Percentiles rank a stretch among this genome's conserved stretches.
These are phyloP conservation scores for Backusella morwellensis DNA, from an alignment of 192 early-diverging fungal genomes.

Conservation along the genomic window DNA sequence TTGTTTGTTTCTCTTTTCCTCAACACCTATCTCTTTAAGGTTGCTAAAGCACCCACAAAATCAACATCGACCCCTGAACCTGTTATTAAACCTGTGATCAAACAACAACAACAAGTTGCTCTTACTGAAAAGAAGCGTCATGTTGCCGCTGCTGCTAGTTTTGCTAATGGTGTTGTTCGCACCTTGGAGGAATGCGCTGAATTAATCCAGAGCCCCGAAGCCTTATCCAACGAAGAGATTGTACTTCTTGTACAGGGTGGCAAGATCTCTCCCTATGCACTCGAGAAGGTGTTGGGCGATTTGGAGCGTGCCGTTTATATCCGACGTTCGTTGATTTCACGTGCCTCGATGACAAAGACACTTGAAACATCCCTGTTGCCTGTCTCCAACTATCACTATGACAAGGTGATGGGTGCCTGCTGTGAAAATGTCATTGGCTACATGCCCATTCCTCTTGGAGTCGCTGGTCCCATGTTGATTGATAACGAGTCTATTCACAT, in stretches of 20 bases:
- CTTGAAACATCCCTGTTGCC: slow-evolving; percentile 71
- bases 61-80: background rate
- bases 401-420: slow-evolving; percentile 85
- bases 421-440: slow-evolving; percentile 97
- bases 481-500: slow-evolving; percentile 81
- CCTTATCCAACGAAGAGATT: slow-evolving; percentile 75
- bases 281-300: slow-evolving; percentile 85
- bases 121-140: background rate
- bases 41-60: slow-evolving; percentile 53
- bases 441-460: slow-evolving; percentile 87
- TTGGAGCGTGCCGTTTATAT: slow-evolving; percentile 81
- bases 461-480: slow-evolving; percentile 84
- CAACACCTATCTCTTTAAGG: slow-evolving; percentile 60
- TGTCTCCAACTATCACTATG: slow-evolving; percentile 84
- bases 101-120: background rate
- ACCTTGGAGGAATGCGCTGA: slow-evolving; percentile 43
- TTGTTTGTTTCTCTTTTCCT: slow-evolving; percentile 52
- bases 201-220: slow-evolving; percentile 40
- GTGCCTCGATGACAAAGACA: slow-evolving; percentile 61
- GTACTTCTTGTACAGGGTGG: slow-evolving; percentile 65
- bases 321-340: slow-evolving; percentile 76
- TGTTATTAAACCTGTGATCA: background rate
- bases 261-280: slow-evolving; percentile 76
- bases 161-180: slow-evolving; percentile 17
- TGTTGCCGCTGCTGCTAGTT: background rate